A percentile compares a stretch with the other conserved stretches of the same genome.
Conservation (phyloP, 2,329 filamentous ascomycete genomes). For the Xenosphaeropsis pyriputrescens region DNA sequence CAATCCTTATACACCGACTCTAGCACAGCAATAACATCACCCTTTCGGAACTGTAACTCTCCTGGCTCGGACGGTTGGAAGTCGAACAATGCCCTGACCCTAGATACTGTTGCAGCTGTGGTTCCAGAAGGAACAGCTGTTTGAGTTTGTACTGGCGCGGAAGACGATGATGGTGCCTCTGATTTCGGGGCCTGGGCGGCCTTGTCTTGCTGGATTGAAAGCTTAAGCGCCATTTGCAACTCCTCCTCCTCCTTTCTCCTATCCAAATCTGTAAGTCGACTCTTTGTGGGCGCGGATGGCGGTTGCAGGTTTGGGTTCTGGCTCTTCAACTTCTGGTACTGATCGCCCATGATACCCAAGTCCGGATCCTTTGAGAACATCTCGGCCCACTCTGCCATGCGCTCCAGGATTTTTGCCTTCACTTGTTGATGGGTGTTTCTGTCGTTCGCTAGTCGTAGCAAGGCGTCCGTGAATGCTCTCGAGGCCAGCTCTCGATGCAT, state of each 20-base stretch:
- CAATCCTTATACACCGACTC: slow-evolving; percentile 99
- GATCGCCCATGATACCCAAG: slow-evolving; percentile 93
- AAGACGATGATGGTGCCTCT: slow-evolving; percentile 21
- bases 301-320: slow-evolving; percentile 79
- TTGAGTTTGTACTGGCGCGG: slow-evolving; percentile 21
- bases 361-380: slow-evolving; percentile 87
- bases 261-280: slow-evolving; percentile 76
- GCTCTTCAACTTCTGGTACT: slow-evolving; percentile 74
- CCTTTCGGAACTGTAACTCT: slow-evolving; percentile 91
- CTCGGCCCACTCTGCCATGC: slow-evolving; percentile 91
- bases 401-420: slow-evolving; percentile 91
- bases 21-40: slow-evolving; percentile 90
- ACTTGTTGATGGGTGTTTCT: slow-evolving; percentile 93
- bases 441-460: slow-evolving; percentile 82
- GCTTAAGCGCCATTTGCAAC: slow-evolving; percentile 83
- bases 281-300: slow-evolving; percentile 87
- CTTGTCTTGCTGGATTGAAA: slow-evolving; percentile 78
- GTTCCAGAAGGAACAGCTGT: slow-evolving; percentile 60
- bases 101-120: slow-evolving; percentile 88
- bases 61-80: slow-evolving; percentile 89
- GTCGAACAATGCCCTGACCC: slow-evolving; percentile 86
- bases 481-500: slow-evolving; percentile 60
- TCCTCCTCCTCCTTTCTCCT: slow-evolving; percentile 95
- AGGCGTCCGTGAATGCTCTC: slow-evolving; percentile 72
- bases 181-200: slow-evolving; percentile 33